Conservation (phyloP, 768 basidiomycete species). For the Pilatotrama ljubarskyi region DNA sequence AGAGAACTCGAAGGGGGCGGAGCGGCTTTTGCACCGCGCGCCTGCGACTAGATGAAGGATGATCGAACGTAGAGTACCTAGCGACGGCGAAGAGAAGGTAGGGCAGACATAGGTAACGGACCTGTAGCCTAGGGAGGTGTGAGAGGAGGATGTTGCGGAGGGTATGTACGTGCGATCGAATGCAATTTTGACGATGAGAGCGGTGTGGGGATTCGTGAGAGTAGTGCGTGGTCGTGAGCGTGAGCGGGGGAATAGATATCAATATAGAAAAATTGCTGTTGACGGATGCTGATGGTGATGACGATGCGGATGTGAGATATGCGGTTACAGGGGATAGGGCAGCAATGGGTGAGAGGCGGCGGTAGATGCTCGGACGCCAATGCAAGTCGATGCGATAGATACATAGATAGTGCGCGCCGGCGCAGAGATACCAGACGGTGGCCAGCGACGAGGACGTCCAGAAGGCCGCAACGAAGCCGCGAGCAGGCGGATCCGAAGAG, state of each 20-base stretch:
- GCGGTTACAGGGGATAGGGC: conserved; percentile 8
- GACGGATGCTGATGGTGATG: conserved; percentile 11
- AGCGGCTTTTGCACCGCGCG: background rate
- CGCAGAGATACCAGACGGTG: background rate
- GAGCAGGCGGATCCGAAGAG: background rate
- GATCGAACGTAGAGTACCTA: conserved; percentile 1
- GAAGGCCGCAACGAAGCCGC: background rate
- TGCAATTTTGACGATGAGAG: conserved; percentile 18
- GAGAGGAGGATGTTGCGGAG: background rate
- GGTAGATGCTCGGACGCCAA: conserved; percentile 9
- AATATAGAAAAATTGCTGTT: conserved; percentile 17
- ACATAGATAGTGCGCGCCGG: conserved; percentile 19
- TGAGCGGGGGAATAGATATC: conserved; percentile 18
- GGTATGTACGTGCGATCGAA: conserved; percentile 18
- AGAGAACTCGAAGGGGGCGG: background rate
- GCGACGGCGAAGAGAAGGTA: background rate
- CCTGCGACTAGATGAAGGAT: background rate
- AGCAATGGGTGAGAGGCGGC: conserved; percentile 9
- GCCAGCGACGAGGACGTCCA: background rate
- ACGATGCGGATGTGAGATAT: background rate
- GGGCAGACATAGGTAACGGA: conserved; percentile 2
- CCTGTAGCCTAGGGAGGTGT: background rate
- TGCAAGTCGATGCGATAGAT: conserved; percentile 17
- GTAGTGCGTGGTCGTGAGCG: background rate
- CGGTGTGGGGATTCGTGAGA: conserved; percentile 9